Percentiles rank a stretch among this genome's conserved stretches.
These are phyloP conservation scores for Cladochytrium replicatum DNA, from an alignment of 192 early-diverging fungal species.

Conservation along the genomic window DNA sequence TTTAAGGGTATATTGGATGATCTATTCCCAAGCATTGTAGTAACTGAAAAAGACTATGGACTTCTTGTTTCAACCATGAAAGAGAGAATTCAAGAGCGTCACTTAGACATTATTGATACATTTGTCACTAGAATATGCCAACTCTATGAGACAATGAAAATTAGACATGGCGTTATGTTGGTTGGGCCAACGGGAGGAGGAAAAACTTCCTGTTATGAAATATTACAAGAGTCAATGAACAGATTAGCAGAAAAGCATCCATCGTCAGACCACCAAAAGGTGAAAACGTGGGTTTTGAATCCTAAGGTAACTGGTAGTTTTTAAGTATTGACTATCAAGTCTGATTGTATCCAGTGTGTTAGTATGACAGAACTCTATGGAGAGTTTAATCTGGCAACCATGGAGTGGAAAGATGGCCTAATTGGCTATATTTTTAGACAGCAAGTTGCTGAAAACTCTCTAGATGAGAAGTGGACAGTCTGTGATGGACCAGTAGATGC, in stretches of 20 bases:
- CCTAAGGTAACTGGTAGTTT: conserved; percentile 33
- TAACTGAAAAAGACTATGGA: conserved; percentile 43
- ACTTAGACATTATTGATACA: conserved; percentile 35
- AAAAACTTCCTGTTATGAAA: conserved; percentile 50
- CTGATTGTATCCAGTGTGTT: conserved; percentile 26
- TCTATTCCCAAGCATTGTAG: conserved; percentile 41
- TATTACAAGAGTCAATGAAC: conserved; percentile 36
- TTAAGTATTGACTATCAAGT: not conserved
- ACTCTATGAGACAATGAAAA: conserved; percentile 46
- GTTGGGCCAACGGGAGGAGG: conserved; percentile 55
- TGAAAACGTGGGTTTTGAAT: conserved; percentile 51
- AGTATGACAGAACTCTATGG: conserved; percentile 53
- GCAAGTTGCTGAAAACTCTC: conserved; percentile 42
- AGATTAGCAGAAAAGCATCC: conserved; percentile 22
- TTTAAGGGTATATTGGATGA: conserved; percentile 47
- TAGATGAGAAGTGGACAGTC: conserved; percentile 55
- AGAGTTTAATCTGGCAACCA: conserved; percentile 51
- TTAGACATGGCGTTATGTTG: conserved; percentile 54
- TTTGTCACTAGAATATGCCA: conserved; percentile 47
- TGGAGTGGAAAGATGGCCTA: conserved; percentile 57
- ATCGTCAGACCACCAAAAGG: conserved; percentile 27
- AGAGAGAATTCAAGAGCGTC: conserved; percentile 31
- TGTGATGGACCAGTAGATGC: conserved; percentile 54
- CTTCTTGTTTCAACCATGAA: conserved; percentile 34
- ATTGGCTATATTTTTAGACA: conserved; percentile 42